Evolutionary conservation across 2,329 filamentous ascomycete genomes (phyloP), one percentile per base, ranked within the genome.

Genomic region (Aspergillus ruber): DNA sequence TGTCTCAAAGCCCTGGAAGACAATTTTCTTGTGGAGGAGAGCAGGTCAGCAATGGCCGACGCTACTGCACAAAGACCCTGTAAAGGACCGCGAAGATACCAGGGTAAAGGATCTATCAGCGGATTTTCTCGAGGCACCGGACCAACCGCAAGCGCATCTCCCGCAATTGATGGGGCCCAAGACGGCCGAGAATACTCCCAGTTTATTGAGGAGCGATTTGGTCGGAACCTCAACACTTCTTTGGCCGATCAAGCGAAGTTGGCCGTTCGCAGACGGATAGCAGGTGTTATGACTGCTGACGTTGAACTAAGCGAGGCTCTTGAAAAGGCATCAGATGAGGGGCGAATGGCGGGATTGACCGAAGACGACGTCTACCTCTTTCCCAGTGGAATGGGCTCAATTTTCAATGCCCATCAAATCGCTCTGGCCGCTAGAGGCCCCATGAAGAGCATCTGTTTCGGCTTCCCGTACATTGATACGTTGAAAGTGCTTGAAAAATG

Each of bases 401-500:
- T 98, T 40, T 98, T 89, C 72, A 89, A 88, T 57, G 79, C 87
- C 0, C 93, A 98, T 64, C 83, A 85, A 43, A 81, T 81, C 39
- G 73, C 96, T 44, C 73, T 91, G 52, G 73, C 75, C 44, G 77
- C 81, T 0, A 80, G 84, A 33, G 82, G 83, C 3, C 72, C 76
- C 6, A 63, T 80, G 50, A 86, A 88, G 68, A 94, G 89, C 66
- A 83, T 98, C 62, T 90, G 86, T 61, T 96, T 89, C 61, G 93
- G 93, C n/a, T 98, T 98, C 58, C 90, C 93, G 0, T 98, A 98
- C 59, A 88, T 96, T 45, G 93, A 98, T 68, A 96, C 93, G 0
- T 78, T 97, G 46, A 98, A 98, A 66, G 88, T 96, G 43, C 74
- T 97, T 4, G 77, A 97, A 65, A 98, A 97, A 66, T 97, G 94